A percentile compares a stretch with the other conserved stretches of the same genome.
Conservation (phyloP, 78 protist genomes). For the Dictyostelium intermedium region DNA sequence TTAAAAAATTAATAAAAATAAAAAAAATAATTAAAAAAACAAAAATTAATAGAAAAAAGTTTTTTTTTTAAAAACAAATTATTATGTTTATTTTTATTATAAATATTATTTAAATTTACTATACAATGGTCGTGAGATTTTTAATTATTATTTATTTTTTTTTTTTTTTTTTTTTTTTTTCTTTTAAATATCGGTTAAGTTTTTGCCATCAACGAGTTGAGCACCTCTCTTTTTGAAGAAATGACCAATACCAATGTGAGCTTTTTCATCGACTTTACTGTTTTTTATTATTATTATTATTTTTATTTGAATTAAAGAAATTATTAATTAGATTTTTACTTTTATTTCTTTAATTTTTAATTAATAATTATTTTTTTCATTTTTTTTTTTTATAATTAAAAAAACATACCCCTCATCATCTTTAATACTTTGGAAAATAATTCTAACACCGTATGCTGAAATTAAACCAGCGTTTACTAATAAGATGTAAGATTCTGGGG, state of each 20-base stretch:
- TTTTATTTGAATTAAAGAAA: background rate
- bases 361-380: background rate
- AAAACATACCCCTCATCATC: background rate
- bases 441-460: background rate
- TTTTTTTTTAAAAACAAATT: background rate
- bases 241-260: background rate
- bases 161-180: background rate
- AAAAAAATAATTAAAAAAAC: too few species aligned
- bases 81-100: background rate
- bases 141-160: too few species aligned
- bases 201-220: background rate
- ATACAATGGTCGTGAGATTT: background rate
- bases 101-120: background rate
- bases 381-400: background rate
- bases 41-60: background rate
- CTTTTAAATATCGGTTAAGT: background rate
- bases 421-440: background rate
- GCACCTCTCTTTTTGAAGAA: background rate
- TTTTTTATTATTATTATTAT: background rate
- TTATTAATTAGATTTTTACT: background rate
- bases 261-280: background rate
- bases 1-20: too few species aligned
- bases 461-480: background rate
- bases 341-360: background rate
- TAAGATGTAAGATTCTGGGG: slow-evolving; percentile 10